phyloP scores from a whole-genome alignment of 1,139 yeast species.

The Kodamaea alishanica region DNA sequence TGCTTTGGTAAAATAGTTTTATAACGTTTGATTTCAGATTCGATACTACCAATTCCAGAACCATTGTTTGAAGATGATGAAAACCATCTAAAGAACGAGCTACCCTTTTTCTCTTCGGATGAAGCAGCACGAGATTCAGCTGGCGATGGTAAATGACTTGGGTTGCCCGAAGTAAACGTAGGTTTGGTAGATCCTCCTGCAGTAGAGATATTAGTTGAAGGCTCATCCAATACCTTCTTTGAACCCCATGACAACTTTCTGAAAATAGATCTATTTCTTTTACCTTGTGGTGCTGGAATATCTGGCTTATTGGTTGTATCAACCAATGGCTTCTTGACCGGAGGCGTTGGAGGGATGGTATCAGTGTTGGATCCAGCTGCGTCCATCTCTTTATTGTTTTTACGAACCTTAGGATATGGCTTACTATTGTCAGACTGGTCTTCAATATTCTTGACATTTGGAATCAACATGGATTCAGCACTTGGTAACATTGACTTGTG shows the following conservation, averaged over 20 bases:
- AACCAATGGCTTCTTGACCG: constrained; percentile 17
- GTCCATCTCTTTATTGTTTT: constrained; percentile 11
- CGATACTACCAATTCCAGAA: constrained; percentile 4
- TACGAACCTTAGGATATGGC: constrained; percentile 28
- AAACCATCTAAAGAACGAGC: constrained; percentile 45
- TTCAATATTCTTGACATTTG: constrained; percentile 18
- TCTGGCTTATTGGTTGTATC: constrained; percentile 31
- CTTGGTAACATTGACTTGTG: constrained; percentile 32
- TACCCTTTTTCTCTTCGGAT: constrained; percentile 31
- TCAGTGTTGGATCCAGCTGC: constrained; percentile 12
- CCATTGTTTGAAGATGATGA: constrained; percentile 24
- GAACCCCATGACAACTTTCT: constrained; percentile 61
- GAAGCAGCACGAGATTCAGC: constrained; percentile 32
- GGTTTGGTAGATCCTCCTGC: constrained; percentile 1
- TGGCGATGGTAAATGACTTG: constrained; percentile 37
- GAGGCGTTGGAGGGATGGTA: constrained; percentile 20
- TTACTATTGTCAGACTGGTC: constrained; percentile 12
- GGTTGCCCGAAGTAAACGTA: not conserved
- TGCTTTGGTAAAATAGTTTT: constrained; percentile 46
- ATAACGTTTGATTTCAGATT: constrained; percentile 34
- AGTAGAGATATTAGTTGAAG: constrained; percentile 17
- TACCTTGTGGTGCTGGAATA: constrained; percentile 21
- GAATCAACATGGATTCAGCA: constrained; percentile 39
- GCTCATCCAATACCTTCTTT: constrained; percentile 31
- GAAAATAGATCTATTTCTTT: constrained; percentile 51